Evolutionary conservation across 1,139 yeast species (phyloP), one percentile per base, ranked within the genome.

Genomic region (Pichia cactophila): DNA sequence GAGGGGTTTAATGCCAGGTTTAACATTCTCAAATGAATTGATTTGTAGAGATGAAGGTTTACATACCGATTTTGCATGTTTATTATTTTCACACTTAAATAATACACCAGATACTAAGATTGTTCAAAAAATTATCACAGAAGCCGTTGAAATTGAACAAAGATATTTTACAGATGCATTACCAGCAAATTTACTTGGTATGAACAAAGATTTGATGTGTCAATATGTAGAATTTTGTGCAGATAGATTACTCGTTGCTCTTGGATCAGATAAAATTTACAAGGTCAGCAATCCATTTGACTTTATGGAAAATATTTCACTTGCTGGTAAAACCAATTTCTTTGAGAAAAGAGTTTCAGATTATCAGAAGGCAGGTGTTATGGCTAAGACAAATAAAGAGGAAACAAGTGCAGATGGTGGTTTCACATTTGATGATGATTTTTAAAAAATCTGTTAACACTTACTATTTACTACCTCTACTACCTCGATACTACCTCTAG

Each of bases 341-440:
- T 92, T 92, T 67, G 99, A 92, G 78, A 92, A 92, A 81, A 86
- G 97, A 72, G 98, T 92, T 55, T 86, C 96, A 54, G 99, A 94
- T 71, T 94, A 94, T 74, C 97, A 92, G 74, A 92, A 92, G 76
- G 97, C 97, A 50, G 97, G 97, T 74, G 98, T 92, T 63, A 92
- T 92, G 95, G 89, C 85, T 50, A 67, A 66, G 58, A 75, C 69
- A 53, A 62, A 70, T 45, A 69, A 65, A 42, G 69, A 64, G 42
- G 76, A 74, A 58, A 42, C 60, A 6, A 44, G 52, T 16, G 52
- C 57, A 33, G 53, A 56, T 43, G 17, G 47, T 28, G 74, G 75
- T 43, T 74, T 76, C 61, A 65, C 70, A 45, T 75, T 76, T 55
- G 77, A 75, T 58, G 80, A 75, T 58, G 78, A 75, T 56, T 77